Percentiles rank a stretch among this genome's conserved stretches.
Evolutionary conservation across 2,329 filamentous ascomycete species (phyloP).

Genomic region (Fusarium sp.): DNA sequence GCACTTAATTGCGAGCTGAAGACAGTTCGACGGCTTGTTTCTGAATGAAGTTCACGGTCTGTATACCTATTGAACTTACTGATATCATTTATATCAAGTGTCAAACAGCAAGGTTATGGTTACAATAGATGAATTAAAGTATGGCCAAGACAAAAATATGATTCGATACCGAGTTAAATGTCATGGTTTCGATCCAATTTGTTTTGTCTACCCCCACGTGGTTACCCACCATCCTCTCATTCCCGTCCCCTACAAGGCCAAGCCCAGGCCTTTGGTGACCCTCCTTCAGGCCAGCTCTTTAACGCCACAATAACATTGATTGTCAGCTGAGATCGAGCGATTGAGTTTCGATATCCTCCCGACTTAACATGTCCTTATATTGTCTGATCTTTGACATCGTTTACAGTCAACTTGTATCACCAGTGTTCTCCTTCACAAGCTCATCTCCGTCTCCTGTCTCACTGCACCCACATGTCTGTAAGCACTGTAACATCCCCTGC

Average conservation of each 20-base stretch:
- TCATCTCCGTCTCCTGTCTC: neutral
- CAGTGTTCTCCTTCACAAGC: neutral
- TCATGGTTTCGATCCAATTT: constrained; percentile 16
- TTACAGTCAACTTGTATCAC: rapidly evolving
- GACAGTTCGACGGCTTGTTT: too few relatives aligned
- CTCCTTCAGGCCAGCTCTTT: constrained; percentile 8
- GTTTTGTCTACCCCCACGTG: constrained; percentile 30
- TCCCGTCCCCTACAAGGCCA: neutral
- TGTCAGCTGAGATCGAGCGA: neutral
- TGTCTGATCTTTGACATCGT: too few relatives aligned
- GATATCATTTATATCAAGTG: neutral
- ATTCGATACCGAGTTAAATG: constrained; percentile 15
- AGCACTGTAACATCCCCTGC: constrained; percentile 30
- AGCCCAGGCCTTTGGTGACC: constrained; percentile 12
- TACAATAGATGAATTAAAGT: neutral
- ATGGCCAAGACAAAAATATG: constrained; percentile 45
- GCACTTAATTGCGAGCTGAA: too few relatives aligned
- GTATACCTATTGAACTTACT: neutral
- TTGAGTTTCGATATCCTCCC: neutral
- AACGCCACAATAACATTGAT: constrained; percentile 18
- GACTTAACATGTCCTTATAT: too few relatives aligned
- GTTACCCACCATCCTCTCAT: constrained; percentile 30
- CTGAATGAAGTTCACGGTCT: neutral
- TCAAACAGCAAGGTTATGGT: neutral
- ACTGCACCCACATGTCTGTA: constrained; percentile 18